Evolutionary conservation across 1,139 yeast genomes (phyloP), one percentile per base, ranked within the genome.

Genomic region (Pneumocystis oryctolagi): DNA sequence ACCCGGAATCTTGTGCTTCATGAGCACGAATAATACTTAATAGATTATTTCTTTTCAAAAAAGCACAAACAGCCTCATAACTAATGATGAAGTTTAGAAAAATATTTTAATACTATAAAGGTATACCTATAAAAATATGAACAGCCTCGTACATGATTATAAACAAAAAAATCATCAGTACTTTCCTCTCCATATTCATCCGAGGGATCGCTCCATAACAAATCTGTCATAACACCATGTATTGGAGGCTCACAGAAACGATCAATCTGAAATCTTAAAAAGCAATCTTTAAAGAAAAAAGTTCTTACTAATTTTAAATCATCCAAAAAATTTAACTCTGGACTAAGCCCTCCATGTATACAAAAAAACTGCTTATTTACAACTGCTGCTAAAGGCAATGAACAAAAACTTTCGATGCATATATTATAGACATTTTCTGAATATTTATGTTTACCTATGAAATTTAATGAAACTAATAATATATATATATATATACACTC

Each of bases 1-100:
- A 92, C 34, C 98, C 98, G 18, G 95, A 94, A 74, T 92, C 97
- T 74, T 92, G 98, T 1, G 97, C 97, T 74, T 92, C 97, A 73
- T 92, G 98, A 1, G 97, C 98, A 66, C 98, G 80, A 62, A 92
- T 89, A 56, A 92, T 82, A 14, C 92, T 86, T 60, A 92, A 76
- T 61, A 92, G 76, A 37, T 89, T 87, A 59, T 90, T 92, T 65
- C 84, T 79, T 69, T 87, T 88, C 70, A 92, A 77, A 69, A 92
- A 92, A 62, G 81, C 82, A 70, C 95, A 87, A 1, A 88, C 82
- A 0, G 97, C 97, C 64, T 81, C 81, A 73, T 87, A 92, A 1
- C 96, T 84, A n/a, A 39, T 25, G 20, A 57, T 30, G 14, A 20
- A 25, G 32, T 30, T 20, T 25, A 25, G 25, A 47, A 25, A 25